A percentile compares a stretch with the other conserved stretches of the same genome.
These are phyloP conservation scores for Chaetomium strumarium DNA, from an alignment of 2,329 filamentous ascomycete species.

Conservation along the genomic window DNA sequence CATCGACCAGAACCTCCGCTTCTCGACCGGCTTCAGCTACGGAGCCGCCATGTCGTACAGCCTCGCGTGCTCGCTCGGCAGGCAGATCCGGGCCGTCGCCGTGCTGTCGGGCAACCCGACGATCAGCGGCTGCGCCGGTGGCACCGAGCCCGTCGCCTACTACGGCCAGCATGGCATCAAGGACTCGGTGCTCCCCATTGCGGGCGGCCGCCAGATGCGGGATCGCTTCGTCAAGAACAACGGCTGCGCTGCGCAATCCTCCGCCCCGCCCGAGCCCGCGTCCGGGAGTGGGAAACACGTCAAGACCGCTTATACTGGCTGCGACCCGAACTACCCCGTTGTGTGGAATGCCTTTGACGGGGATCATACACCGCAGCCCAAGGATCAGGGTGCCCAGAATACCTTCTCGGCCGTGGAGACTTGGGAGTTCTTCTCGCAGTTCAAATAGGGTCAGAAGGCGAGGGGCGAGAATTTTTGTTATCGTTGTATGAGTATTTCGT, in stretches of 20 bases:
- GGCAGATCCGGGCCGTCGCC: constrained; percentile 34
- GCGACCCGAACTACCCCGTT: background rate
- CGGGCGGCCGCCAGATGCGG: constrained; percentile 16
- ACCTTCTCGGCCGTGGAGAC: constrained; percentile 1
- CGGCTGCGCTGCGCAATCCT: constrained; percentile 8
- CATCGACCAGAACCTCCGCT: constrained; percentile 36
- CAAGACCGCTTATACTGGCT: background rate
- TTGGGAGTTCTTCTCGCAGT: constrained; percentile 10
- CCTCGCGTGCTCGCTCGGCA: constrained; percentile 37
- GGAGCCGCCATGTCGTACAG: constrained; percentile 39
- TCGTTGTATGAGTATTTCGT: no score
- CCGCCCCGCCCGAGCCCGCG: background rate
- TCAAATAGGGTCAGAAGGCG: no score
- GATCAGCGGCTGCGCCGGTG: constrained; percentile 17
- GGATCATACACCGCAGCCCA: background rate
- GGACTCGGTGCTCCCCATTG: constrained; percentile 15
- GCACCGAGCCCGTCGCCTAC: constrained; percentile 17
- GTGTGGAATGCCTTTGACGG: constrained; percentile 5
- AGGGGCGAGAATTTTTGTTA: no score
- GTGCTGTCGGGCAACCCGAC: constrained; percentile 10
- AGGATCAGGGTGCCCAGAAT: background rate
- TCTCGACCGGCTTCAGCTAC: constrained; percentile 41
- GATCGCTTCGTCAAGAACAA: constrained; percentile 19
- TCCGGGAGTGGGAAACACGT: background rate
- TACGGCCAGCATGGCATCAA: constrained; percentile 18